Conservation (phyloP, 495 filamentous ascomycete genomes). For the Choiromyces venosus region DNA sequence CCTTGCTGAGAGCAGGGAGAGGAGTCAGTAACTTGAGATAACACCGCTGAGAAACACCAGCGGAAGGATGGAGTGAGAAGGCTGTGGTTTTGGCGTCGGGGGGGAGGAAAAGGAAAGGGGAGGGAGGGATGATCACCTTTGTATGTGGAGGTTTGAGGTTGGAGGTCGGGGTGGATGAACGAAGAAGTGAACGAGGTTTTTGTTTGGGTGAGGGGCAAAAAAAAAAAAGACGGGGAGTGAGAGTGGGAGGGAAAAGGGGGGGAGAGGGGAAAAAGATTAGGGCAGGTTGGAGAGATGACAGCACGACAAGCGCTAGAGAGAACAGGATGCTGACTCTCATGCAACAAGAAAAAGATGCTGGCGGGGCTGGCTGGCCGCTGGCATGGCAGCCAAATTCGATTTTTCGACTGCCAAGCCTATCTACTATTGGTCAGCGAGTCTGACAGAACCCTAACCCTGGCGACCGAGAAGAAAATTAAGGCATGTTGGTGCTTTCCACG, state of each 20-base stretch:
- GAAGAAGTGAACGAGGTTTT: conserved; percentile 26
- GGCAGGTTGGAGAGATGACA: conserved; percentile 7
- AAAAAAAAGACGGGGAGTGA: not conserved
- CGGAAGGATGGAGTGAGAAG: not conserved
- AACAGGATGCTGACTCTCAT: not conserved
- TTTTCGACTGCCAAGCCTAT: conserved; percentile 27
- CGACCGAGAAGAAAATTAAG: conserved; percentile 15
- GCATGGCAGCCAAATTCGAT: conserved; percentile 30
- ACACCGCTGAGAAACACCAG: not conserved
- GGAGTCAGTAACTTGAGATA: conserved; percentile 22
- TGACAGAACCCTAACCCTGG: conserved; percentile 14
- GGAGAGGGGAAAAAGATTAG: conserved; percentile 36
- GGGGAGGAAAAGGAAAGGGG: conserved; percentile 7
- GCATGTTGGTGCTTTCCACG: conserved; percentile 26
- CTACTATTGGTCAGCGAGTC: conserved; percentile 18
- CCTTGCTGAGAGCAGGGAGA: conserved; percentile 11
- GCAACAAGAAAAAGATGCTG: conserved; percentile 33
- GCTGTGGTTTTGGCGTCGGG: not conserved
- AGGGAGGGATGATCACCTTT: conserved; percentile 21
- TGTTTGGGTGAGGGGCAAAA: conserved; percentile 39
- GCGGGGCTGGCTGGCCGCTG: conserved; percentile 34
- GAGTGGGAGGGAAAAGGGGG: conserved; percentile 16
- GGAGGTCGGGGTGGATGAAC: conserved; percentile 21
- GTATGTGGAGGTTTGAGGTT: conserved; percentile 12
- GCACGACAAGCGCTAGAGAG: not conserved